Base-by-base conservation (phyloP, 169 alveolate species). In the Theileria sp. region DNA sequence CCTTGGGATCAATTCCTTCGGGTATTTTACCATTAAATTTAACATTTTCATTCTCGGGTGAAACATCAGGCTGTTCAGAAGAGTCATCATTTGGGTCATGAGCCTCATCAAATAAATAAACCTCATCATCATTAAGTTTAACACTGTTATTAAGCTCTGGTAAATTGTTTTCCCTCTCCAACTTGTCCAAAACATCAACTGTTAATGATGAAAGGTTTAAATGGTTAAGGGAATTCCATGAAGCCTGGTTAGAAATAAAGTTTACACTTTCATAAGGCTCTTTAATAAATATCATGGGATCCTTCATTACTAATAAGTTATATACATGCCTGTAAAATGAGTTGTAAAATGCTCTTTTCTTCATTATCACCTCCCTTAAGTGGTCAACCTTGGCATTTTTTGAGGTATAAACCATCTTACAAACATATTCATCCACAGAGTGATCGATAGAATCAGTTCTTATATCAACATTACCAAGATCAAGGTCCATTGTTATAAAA, bases 11-110 rank as follows among this genome's bases (percentile, higher is more conserved):
- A n/a, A 93, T 72, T 9, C 91, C 93, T n/a, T 87, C 92, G 6
- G 96, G 96, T 62, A 93, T 93, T 25, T 81, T 89, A 70, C 96
- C 96, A 26, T 76, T 77, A 58, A 93, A 90, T 49, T 82, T 90
- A 9, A 72, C 81, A 50, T 36, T 73, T 8, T 56, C 56, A 32
- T 32, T 32, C 51, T 32, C 28, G 3, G 34, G 32, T 61, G 34
- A 2, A 7, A 71, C 58, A 65, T 23, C 51, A 19, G 12, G 28
- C 65, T 80, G 13, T 23, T 15, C 72, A n/a, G 72, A 26, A 0
- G 64, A 2, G 50, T 56, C 19, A 17, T 10, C 36, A 32, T 61
- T 69, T 4, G 23, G 77, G n/a, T 61, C 87, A 19, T 0, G 0
- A 32, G 23, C 65, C 17, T 21, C 32, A 7, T 38, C 81, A 58